These are phyloP conservation scores for Penicillium goetzii DNA, from an alignment of 495 filamentous ascomycete species.

Conservation along the genomic window DNA sequence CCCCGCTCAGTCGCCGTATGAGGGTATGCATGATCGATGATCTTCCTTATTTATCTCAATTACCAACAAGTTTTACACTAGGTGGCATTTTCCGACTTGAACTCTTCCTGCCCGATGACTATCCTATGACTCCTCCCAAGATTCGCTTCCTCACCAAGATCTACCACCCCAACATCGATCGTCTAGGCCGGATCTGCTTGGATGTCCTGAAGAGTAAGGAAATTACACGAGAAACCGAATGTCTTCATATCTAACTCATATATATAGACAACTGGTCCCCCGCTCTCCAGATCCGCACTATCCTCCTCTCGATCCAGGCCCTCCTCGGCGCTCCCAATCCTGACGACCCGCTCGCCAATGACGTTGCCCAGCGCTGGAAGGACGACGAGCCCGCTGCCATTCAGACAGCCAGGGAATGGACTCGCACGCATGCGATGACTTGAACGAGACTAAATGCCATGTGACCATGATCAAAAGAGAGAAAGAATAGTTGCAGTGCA, in stretches of 20 bases:
- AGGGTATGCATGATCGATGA: slow-evolving; percentile 58
- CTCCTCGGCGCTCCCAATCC: slow-evolving; percentile 95
- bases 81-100: slow-evolving; percentile 97
- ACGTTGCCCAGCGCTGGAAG: slow-evolving; percentile 98
- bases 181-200: slow-evolving; percentile 93
- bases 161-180: slow-evolving; percentile 99
- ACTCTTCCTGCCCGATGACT: slow-evolving; percentile 98
- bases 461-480: slow-evolving; percentile 43
- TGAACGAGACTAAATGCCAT: slow-evolving; percentile 37
- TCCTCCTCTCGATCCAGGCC: slow-evolving; percentile 95
- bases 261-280: slow-evolving; percentile 94
- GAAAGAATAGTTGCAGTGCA: slow-evolving; percentile 9
- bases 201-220: slow-evolving; percentile 92
- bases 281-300: slow-evolving; percentile 95
- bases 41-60: slow-evolving; percentile 22
- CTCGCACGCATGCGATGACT: slow-evolving; percentile 71
- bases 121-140: slow-evolving; percentile 98
- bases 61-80: slow-evolving; percentile 34
- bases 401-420: slow-evolving; percentile 88
- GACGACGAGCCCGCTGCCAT: slow-evolving; percentile 91
- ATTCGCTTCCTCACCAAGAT: slow-evolving; percentile 99
- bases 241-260: slow-evolving; percentile 17
- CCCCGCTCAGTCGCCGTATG: slow-evolving; percentile 91
- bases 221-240: background rate
- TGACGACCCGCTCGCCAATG: slow-evolving; percentile 94